Evolutionary conservation across 2,329 filamentous ascomycete genomes (phyloP), one percentile per base, ranked within the genome.

Genomic region (Calonectria honghensis): DNA sequence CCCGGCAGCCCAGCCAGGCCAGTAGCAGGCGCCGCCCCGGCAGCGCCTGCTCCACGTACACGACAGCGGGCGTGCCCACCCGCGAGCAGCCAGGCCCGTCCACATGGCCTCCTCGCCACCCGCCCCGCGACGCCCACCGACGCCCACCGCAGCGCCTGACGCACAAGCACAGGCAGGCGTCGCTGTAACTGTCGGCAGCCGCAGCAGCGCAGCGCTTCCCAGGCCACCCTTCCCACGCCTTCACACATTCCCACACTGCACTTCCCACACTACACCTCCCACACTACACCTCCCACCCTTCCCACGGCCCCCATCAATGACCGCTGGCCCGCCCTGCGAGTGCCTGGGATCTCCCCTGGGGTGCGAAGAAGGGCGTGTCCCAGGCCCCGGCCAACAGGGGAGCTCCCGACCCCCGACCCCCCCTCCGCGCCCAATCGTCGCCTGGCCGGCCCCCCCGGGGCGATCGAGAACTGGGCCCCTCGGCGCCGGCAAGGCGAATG

Each of bases 51-150:
- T 32, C 31, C 27, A 32, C 68, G 54, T 48, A 35, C n/a, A 64
- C 61, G 61, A 65, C 32, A 63, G 51, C 61, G 39, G 39, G 39
- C 61, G 39, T 27, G 41, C 35, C 35, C 35, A 63, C 35, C 20
- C 24, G 27, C 37, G 16, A 35, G 27, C n/a, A 63, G 35, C 57
- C 11, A 39, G 57, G 35, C 32, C 57, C n/a, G 37, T 31, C 61
- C 61, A 50, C 61, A 65, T 65, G 61, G 29, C 61, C 27, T 35
- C 16, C 10, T 65, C 45, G 61, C 61, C 61, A 65, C 61, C 61
- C 20, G 24, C 20, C 39, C 59, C 27, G 59, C n/a, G 37, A 18
- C 37, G 24, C 24, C 29, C 31, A 31, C 18, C 18, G 16, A 4
- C 24, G 6, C 14, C 11, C 11, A 20, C 27, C 14, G n/a, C 39